These are phyloP conservation scores for Medicago ruthenica DNA, from an alignment of 306 rosid genomes.

Conservation along the genomic window DNA sequence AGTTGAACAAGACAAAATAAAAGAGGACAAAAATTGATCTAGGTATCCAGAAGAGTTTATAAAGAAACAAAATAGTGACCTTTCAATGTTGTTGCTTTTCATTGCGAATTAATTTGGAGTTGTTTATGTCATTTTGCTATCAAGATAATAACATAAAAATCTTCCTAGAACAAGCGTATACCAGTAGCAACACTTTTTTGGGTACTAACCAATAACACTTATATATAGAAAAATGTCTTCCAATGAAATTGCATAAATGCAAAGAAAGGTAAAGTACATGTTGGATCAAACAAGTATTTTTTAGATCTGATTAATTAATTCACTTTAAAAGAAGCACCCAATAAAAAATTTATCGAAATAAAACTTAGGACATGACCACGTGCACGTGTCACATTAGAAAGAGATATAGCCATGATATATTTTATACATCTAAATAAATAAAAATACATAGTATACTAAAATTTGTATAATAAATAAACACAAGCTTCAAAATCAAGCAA, in stretches of 20 bases:
- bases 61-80: constrained; percentile 19
- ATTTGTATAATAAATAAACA: constrained; percentile 42
- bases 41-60: constrained; percentile 26
- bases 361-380: constrained; percentile 46
- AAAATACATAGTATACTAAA: neutral
- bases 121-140: constrained; percentile 10
- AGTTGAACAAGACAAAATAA: constrained; percentile 24
- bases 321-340: constrained; percentile 40
- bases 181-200: constrained; percentile 6
- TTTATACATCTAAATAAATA: neutral
- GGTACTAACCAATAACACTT: no score
- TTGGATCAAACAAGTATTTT: constrained; percentile 47
- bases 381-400: constrained; percentile 50
- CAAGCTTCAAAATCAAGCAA: constrained; percentile 73
- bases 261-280: constrained; percentile 40
- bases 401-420: constrained; percentile 31
- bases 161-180: constrained; percentile 31
- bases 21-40: constrained; percentile 1
- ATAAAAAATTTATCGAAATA: neutral
- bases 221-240: constrained; percentile 33
- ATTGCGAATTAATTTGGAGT: neutral
- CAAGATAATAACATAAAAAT: constrained; percentile 22
- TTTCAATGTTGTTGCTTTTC: neutral
- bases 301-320: constrained; percentile 32
- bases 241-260: constrained; percentile 41